Evolutionary conservation across 2,329 filamentous ascomycete genomes (phyloP).

Genomic region (Aspergillus udagawae): DNA sequence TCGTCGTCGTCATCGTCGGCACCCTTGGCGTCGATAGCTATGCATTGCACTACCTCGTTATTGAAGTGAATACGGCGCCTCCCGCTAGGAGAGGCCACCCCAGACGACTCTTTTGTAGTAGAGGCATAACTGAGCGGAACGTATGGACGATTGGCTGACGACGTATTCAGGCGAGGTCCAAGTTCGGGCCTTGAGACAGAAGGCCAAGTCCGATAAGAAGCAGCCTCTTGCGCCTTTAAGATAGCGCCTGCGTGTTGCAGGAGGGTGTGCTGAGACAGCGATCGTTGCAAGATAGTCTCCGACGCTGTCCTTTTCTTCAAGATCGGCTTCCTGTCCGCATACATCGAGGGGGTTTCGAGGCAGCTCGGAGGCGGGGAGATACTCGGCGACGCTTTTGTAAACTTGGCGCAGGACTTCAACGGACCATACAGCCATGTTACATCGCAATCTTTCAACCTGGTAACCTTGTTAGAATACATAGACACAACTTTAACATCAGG

Average conservation of each 20-base stretch:
- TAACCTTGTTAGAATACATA: slow-evolving; percentile 7
- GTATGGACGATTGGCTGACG: background rate
- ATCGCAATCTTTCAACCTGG: slow-evolving; percentile 92
- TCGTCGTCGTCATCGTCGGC: slow-evolving; percentile 51
- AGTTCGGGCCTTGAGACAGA: slow-evolving; percentile 63
- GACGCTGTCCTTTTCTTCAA: slow-evolving; percentile 96
- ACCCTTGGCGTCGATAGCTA: slow-evolving; percentile 79
- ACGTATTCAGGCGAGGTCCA: slow-evolving; percentile 52
- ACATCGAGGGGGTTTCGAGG: slow-evolving; percentile 61
- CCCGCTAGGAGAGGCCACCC: slow-evolving; percentile 59
- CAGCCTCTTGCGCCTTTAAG: slow-evolving; percentile 74
- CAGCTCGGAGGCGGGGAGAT: slow-evolving; percentile 50
- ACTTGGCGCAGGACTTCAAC: slow-evolving; percentile 67
- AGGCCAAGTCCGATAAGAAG: slow-evolving; percentile 50
- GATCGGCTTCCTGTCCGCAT: slow-evolving; percentile 79
- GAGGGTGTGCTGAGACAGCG: slow-evolving; percentile 80
- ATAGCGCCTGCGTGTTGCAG: slow-evolving; percentile 85
- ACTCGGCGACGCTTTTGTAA: slow-evolving; percentile 44
- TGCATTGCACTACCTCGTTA: slow-evolving; percentile 91
- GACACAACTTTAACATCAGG: background rate
- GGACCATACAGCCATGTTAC: slow-evolving; percentile 98
- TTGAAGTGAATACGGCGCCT: slow-evolving; percentile 93
- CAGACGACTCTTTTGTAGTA: slow-evolving; percentile 61
- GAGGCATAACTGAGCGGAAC: slow-evolving; percentile 6
- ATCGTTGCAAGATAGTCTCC: slow-evolving; percentile 87